Evolutionary conservation across 257 asterid species (phyloP).

Genomic region (Nicotiana benthamiana): DNA sequence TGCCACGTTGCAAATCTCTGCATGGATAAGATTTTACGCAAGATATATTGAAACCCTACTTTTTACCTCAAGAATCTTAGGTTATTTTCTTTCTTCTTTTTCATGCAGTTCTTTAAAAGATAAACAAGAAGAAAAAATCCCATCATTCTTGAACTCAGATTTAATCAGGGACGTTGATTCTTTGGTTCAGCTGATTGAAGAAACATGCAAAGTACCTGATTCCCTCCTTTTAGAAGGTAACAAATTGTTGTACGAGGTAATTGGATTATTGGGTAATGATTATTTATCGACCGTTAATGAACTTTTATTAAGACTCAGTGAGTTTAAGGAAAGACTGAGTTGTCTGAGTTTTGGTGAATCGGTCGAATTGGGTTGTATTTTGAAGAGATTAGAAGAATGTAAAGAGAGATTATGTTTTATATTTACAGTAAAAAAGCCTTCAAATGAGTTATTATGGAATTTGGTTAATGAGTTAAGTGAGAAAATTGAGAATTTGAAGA

Average conservation of each 20-base stretch:
- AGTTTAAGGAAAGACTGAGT: constrained; percentile 45
- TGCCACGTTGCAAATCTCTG: constrained; percentile 44
- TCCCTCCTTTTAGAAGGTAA: constrained; percentile 31
- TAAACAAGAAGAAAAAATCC: constrained; percentile 32
- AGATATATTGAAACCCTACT: constrained; percentile 60
- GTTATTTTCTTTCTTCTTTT: constrained; percentile 47
- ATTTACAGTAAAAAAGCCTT: constrained; percentile 35
- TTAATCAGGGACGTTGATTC: constrained; percentile 54
- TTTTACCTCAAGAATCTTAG: constrained; percentile 43
- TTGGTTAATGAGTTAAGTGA: constrained; percentile 33
- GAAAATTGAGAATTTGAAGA: constrained; percentile 26
- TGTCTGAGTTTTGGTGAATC: constrained; percentile 55
- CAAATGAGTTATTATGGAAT: constrained; percentile 45
- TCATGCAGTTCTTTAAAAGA: constrained; percentile 19
- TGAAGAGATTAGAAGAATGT: constrained; percentile 52
- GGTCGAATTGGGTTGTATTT: constrained; percentile 43
- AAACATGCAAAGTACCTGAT: constrained; percentile 47
- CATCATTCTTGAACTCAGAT: constrained; percentile 38
- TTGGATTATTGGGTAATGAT: constrained; percentile 33
- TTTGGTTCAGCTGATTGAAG: constrained; percentile 33
- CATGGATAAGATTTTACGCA: constrained; percentile 78
- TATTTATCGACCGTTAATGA: constrained; percentile 44
- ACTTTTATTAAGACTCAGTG: constrained; percentile 40
- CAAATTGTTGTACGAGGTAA: constrained; percentile 32
- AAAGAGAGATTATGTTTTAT: constrained; percentile 29